Base-by-base conservation (phyloP, 768 basidiomycete genomes). In the Hygrophorus pudorinus region DNA sequence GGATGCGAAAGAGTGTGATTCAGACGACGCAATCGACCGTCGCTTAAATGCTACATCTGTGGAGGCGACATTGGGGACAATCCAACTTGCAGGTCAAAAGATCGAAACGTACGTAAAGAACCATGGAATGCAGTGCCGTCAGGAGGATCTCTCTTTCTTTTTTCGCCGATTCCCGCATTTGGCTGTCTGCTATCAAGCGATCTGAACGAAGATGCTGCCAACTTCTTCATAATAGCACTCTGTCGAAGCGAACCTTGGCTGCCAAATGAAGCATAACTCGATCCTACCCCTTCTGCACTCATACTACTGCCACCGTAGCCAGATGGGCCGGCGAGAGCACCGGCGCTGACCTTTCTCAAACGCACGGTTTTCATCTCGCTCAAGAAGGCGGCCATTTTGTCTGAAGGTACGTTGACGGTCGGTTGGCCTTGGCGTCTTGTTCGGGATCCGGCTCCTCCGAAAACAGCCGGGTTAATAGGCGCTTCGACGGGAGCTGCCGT, bases 301-400 rank as follows among this genome's bases (percentile, higher is more conserved):
- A 27, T 21, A 12, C 47, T 44, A 20, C 47, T 29, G 32, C 39
- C 12, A 35, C 45, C 20, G 21, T 7, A 35, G 9, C 33, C 9
- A 13, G 33, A 35, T 10, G 14, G 30, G 14, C 13, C 20, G 43
- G 11, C 37, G 27, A 14, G 40, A 12, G 44, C 35, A 9, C 48
- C 21, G n/a, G 59, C 57, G 32, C 60, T 60, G 0, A 81, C 76
- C 58, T 75, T 85, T 49, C 74, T 72, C 41, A 89, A 53, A 38
- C 79, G 68, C 18, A 78, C 81, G 1, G 74, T 81, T 67, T 86
- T 88, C 71, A 89, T 78, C 58, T 89, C 86, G 5, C 64, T 78
- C 49, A 89, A 60, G 54, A 89, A 89, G 1, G 80, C 84, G 0
- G 81, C 81, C 82, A 89, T 86, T 58, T 88, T 84, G 48, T 88